Conservation (phyloP, 208 protist species). For the Crithidia brevicula region DNA sequence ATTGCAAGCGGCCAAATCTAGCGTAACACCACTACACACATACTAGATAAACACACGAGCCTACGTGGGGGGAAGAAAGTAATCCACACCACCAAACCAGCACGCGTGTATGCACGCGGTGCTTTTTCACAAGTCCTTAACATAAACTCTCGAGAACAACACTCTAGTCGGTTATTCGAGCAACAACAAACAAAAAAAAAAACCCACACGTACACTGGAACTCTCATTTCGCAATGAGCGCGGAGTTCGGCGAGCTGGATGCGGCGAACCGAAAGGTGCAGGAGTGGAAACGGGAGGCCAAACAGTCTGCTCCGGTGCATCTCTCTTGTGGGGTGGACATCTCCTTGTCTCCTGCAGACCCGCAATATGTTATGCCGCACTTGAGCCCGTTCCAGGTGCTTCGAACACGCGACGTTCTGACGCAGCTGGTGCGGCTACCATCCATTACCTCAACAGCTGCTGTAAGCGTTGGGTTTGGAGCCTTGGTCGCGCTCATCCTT, state of each 20-base stretch:
- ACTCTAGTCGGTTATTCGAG: neutral
- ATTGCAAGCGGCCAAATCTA: no score
- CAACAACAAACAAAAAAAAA: neutral
- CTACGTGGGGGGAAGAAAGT: no score
- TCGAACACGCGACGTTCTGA: constrained; percentile 33
- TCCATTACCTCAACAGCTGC: constrained; percentile 41
- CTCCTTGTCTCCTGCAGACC: constrained; percentile 38
- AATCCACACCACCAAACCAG: no score
- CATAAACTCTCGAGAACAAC: no score
- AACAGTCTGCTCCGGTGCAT: constrained; percentile 24
- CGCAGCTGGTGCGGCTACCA: constrained; percentile 38
- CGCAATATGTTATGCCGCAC: constrained; percentile 32
- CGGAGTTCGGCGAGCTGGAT: constrained; percentile 22
- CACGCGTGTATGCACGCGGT: no score
- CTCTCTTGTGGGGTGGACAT: constrained; percentile 42
- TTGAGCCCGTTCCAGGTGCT: constrained; percentile 47
- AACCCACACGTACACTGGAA: no score
- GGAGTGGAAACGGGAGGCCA: constrained; percentile 47
- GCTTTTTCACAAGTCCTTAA: no score
- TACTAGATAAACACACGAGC: no score
- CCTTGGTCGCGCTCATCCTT: constrained; percentile 23
- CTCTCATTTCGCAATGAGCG: neutral
- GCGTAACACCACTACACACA: no score
- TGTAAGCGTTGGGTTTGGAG: constrained; percentile 44
- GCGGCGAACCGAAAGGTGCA: constrained; percentile 44